These are phyloP conservation scores for Holtermanniella nyarrowii DNA, from an alignment of 768 basidiomycete species.

Conservation along the genomic window DNA sequence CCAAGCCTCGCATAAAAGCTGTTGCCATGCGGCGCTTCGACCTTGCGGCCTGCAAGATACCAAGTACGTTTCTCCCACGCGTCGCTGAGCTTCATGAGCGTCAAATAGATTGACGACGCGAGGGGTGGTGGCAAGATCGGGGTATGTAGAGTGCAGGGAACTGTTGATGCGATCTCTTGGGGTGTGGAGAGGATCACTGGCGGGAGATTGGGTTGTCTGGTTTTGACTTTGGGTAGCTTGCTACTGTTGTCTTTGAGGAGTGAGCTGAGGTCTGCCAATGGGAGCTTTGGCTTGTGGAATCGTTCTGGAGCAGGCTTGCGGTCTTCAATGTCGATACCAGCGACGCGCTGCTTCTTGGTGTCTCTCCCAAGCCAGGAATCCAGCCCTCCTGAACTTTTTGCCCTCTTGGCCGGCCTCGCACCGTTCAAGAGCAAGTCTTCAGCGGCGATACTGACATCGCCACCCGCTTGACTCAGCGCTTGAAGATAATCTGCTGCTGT, in stretches of 20 bases:
- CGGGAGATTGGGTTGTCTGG: slow-evolving; percentile 19
- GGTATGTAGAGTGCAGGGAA: slow-evolving; percentile 24
- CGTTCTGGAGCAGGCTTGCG: too few species aligned
- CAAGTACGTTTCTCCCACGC: slow-evolving; percentile 31
- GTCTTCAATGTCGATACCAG: too few species aligned
- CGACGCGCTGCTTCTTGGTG: background rate
- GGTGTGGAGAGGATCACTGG: slow-evolving; percentile 28
- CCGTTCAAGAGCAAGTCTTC: slow-evolving; percentile 25
- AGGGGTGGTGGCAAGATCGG: slow-evolving; percentile 31
- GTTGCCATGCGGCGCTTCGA: slow-evolving; percentile 33
- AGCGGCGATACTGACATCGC: slow-evolving; percentile 29
- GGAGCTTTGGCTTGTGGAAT: background rate
- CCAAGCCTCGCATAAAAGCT: slow-evolving; percentile 6
- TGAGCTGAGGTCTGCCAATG: background rate
- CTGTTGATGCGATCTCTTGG: slow-evolving; percentile 17
- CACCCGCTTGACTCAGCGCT: slow-evolving; percentile 20
- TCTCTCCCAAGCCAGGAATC: slow-evolving; percentile 14
- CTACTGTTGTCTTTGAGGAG: background rate
- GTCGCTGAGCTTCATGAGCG: slow-evolving; percentile 32
- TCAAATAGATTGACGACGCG: slow-evolving; percentile 37
- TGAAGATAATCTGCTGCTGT: slow-evolving; percentile 12
- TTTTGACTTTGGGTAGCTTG: slow-evolving; percentile 1
- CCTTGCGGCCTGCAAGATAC: slow-evolving; percentile 31
- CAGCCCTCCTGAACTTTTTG: slow-evolving; percentile 13
- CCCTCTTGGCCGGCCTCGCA: slow-evolving; percentile 13